Evolutionary conservation across 768 basidiomycete genomes (phyloP), one percentile per base, ranked within the genome.

Genomic region (Austroboletus festivus): DNA sequence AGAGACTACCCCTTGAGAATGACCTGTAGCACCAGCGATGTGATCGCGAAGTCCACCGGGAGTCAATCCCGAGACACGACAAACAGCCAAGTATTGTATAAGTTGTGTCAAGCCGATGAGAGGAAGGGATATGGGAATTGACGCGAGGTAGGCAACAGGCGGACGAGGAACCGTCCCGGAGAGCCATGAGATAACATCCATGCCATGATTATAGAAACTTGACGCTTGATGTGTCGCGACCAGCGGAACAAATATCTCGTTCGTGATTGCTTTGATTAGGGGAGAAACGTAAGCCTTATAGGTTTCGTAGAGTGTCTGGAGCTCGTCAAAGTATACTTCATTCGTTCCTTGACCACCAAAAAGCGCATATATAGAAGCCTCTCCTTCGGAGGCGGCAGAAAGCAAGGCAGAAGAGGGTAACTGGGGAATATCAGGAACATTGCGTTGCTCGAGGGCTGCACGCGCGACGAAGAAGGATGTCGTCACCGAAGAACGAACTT

Each of bases 331-430:
- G 73, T 98, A 99, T 51, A 95, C 89, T 64, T 98, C 96, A 69
- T 98, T 98, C 50, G 88, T 91, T 49, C 96, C 96, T 70, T 99
- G 96, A 13, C 96, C 96, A 44, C 95, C 95, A 64, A 99, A 99
- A 34, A 99, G 74, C 44, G 92, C 95, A 70, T 88, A 97, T 59
- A 97, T 72, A 40, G 79, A 87, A 46, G 81, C 85, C 38, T 84
- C 78, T 39, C 80, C 79, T n/a, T 75, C 65, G 39, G 70, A 60
- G 28, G 81, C 81, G 33, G 85, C 83, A 11, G 73, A 67, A 48
- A 94, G 69, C 20, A 94, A 81, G 11, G 88, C 85, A 22, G 89
- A 84, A 40, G 78, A 51, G 11, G 85, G 79, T 26, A 79, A 71
- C 24, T 71, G 68, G 30, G 88, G 85, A 48, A 89, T 78, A 52